Evolutionary conservation across 768 basidiomycete species (phyloP), one percentile per base, ranked within the genome.

Genomic region (Pisolithus microcarpus): DNA sequence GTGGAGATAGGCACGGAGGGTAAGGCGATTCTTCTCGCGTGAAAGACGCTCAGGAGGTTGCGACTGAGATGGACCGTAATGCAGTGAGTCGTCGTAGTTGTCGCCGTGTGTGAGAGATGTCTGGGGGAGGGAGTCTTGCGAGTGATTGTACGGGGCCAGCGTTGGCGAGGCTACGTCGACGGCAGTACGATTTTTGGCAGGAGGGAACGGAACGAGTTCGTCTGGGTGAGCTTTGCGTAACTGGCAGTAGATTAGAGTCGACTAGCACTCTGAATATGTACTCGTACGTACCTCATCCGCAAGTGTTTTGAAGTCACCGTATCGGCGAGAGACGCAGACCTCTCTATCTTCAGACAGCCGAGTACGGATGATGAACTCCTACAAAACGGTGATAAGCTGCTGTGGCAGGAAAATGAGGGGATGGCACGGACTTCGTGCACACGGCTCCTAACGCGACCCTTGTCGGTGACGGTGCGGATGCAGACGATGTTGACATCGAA

Each of bases 351-450:
- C 75, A 6, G 82, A 78, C 38, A 92, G 77, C 15, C 85, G 77
- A 0, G 94, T 98, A 28, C 91, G 82, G 28, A 99, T 82, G 58
- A 99, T 84, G 65, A 99, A 99, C 76, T 98, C 96, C 88, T 98
- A 60, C 16, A 45, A 36, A 5, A 15, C 34, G 39, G 45, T 50
- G 44, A 57, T 38, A 50, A 57, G 2, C 36, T 1, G 30, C 16
- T 28, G 43, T 9, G 24, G 1, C 38, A 48, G 34, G 34, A 49
- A 18, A 34, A 37, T 52, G 31, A 52, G 47, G 26, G 38, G 43
- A 58, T 38, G 54, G 15, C n/a, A 71, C 80, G 56, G 62, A 89
- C 94, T 70, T 99, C 94, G 66, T 96, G 94, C 11, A 75, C 79
- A 58, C 85, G 81, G 64, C 81, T 91, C 52, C 96, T 75, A 56